Evolutionary conservation across 1,284 basidiomycete genomes (phyloP), one percentile per base, ranked within the genome.

Genomic region (Cutaneotrichosporon curvatum): DNA sequence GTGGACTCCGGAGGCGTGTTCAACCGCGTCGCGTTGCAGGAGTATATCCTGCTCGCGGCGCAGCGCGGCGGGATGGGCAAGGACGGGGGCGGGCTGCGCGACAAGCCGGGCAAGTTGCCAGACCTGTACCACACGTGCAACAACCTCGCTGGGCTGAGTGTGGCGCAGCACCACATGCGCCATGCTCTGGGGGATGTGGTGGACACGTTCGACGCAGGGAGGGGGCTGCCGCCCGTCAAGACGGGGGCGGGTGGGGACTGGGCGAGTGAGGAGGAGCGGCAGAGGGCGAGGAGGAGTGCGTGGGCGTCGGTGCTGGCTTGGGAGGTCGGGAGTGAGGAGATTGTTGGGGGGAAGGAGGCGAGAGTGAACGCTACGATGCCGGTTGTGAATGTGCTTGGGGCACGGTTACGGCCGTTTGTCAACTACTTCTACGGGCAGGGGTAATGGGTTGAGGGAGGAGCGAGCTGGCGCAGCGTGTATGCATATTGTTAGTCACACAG

Each of bases 51-150:
- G 3, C 79, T 82, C 47, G 88, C 87, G 6, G 89, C 84, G 0
- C 95, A 98, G 64, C 79, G 83, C 52, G 62, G 59, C 2, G 25
- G 25, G 25, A 28, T 12, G 7, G 25, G 25, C 8, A 28, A 28
- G 25, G 25, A 34, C 11, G 76, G 80, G 0, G 92, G 91, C 12
- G 94, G 94, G 9, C 71, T 98, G 43, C 76, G 90, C 11, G 94
- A 98, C 67, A 98, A 98, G 67, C 95, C 94, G 10, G 87, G 87
- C 37, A 96, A 95, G 84, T 67, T 71, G 20, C 74, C 89, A 14
- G 91, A 96, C 66, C 77, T 85, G 28, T 96, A 96, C 66, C 92
- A 96, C 61, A 94, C 91, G 0, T 73, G 87, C 38, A 95, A 92
- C 69, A 89, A 87, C 62, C 78, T 95, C 4, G 79, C 88, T 7